phyloP scores from a whole-genome alignment of 1,284 basidiomycete species.

The Paramarasmius palmivorus region DNA sequence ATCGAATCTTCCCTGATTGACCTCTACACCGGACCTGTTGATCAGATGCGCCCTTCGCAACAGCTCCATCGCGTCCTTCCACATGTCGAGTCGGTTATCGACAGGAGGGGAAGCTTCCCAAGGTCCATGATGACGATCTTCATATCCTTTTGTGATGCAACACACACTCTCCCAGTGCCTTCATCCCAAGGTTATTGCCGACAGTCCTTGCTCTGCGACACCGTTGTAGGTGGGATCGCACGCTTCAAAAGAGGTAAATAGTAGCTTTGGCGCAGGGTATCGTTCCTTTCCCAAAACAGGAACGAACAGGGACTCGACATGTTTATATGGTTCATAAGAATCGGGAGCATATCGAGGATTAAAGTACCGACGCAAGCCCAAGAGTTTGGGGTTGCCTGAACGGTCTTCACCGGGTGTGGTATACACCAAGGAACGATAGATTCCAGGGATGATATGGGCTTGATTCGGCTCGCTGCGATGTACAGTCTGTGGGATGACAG shows the following conservation, averaged over 20 bases:
- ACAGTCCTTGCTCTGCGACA: slow-evolving; percentile 29
- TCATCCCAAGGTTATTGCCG: slow-evolving; percentile 48
- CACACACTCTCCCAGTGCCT: slow-evolving; percentile 41
- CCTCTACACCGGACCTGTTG: not conserved
- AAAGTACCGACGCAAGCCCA: slow-evolving; percentile 37
- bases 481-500: slow-evolving; percentile 28
- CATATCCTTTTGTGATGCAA: slow-evolving; percentile 31
- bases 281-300: slow-evolving; percentile 16
- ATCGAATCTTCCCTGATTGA: not conserved
- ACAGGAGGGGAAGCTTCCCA: not conserved
- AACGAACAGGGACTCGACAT: not conserved
- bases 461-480: slow-evolving; percentile 27
- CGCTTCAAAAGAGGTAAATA: slow-evolving; percentile 4
- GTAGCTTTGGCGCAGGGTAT: slow-evolving; percentile 4
- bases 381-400: slow-evolving; percentile 30
- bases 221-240: slow-evolving; percentile 2
- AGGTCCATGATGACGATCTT: slow-evolving; percentile 34
- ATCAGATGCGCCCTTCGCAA: too few relatives aligned
- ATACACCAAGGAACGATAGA: slow-evolving; percentile 50
- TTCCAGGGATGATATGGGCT: slow-evolving; percentile 46
- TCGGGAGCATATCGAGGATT: slow-evolving; percentile 25
- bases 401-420: slow-evolving; percentile 35
- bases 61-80: too few relatives aligned
- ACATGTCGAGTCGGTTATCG: too few relatives aligned
- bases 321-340: slow-evolving; percentile 4